Base-by-base conservation (phyloP, 441 rosid species). In the Isatis lusitanica region DNA sequence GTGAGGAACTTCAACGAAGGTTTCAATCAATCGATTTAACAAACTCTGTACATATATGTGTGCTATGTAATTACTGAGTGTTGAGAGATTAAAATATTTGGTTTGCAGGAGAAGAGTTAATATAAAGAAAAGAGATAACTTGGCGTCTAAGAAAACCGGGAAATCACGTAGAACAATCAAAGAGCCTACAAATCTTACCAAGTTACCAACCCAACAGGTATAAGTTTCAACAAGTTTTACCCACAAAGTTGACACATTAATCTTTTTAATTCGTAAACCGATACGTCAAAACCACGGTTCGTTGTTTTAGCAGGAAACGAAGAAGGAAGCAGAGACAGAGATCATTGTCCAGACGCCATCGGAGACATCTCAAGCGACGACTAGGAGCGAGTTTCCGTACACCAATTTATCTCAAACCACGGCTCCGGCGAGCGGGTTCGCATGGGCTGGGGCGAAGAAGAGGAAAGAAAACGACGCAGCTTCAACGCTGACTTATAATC, bases 1-100 rank as follows among this genome's bases (percentile, higher is more conserved):
- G 96, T 6, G 94, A 95, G 62, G 98, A 88, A 50, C 78, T 84
- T 21, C 85, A 85, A 75, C 82, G 98, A 94, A 78, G 81, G 81
- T 77, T 21, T 42, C 17, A 60, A 17, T 13, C 36, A 47, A 40
- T 40, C 0, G 11, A 26, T 13, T 53, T 85, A 24, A 78, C 43
- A 28, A 39, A 9, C 52, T 70, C n/a, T 67, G n/a, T 33, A 13
- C 57, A 3, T 40, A 43, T 52, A 24, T 44, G 4, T 36, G 11
- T 60, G 17, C 6, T 33, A 11, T 50, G 36, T 36, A 35, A 7
- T 7, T 33, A 50, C 42, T n/a, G 12, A 43, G 10, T 65, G 46
- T 51, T 26, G 11, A 52, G 21, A 44, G 33, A 52, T 13, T 16
- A 6, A 66, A 17, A 35, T 13, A 35, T 78, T 55, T n/a, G 47